Evolutionary conservation across 345 rosid genomes (phyloP).

Genomic region (Linum lewisii): DNA sequence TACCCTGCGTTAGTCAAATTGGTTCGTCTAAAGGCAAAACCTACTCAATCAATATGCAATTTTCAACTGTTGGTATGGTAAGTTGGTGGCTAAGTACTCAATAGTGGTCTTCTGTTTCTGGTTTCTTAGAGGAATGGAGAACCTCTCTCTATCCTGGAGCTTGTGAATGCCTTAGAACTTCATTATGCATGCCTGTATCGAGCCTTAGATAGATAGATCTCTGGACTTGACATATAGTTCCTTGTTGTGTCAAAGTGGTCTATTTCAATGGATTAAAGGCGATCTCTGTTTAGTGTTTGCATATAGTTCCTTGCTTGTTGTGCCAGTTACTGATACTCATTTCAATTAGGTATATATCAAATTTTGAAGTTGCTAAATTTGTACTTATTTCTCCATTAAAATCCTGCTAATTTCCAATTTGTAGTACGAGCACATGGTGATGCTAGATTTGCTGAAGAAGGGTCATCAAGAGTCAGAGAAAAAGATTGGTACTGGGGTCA

Average conservation of each 20-base stretch:
- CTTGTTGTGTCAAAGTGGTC: neutral
- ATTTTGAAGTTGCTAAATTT: neutral
- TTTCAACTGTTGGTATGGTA: neutral
- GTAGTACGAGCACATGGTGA: slow-evolving; percentile 71
- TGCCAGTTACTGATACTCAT: neutral
- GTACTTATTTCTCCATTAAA: neutral
- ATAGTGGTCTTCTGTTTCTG: neutral
- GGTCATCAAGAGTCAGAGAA: slow-evolving; percentile 73
- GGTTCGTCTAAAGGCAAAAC: neutral
- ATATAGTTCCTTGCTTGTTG: too few relatives aligned
- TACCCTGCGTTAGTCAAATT: neutral
- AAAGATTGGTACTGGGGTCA: slow-evolving; percentile 70
- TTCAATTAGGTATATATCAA: neutral
- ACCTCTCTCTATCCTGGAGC: neutral
- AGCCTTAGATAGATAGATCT: neutral
- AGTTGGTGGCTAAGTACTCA: neutral
- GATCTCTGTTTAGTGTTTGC: too few relatives aligned
- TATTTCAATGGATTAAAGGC: neutral
- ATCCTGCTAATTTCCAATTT: neutral
- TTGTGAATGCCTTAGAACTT: neutral
- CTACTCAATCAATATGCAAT: neutral
- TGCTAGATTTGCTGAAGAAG: slow-evolving; percentile 67
- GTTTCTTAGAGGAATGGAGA: neutral
- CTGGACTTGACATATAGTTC: neutral
- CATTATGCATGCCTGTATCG: too few relatives aligned